Percentiles rank a stretch among this genome's conserved stretches.
Evolutionary conservation across 768 basidiomycete genomes (phyloP).

Genomic region (Boletus rubropictus): DNA sequence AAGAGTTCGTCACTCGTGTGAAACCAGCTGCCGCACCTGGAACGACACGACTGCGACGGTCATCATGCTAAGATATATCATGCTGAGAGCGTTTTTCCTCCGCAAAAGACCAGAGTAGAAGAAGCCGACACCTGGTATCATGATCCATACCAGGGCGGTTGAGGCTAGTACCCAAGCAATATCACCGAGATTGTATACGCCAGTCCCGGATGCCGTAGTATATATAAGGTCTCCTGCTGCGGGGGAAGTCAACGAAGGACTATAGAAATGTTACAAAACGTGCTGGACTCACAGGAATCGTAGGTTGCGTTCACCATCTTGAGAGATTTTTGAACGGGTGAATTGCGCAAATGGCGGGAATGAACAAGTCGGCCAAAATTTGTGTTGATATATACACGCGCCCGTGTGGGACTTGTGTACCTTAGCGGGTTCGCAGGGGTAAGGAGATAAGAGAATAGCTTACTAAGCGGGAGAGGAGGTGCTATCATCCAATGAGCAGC

Average conservation of each 20-base stretch:
- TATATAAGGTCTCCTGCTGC: constrained; percentile 38
- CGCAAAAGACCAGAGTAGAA: constrained; percentile 90
- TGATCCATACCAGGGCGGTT: constrained; percentile 79
- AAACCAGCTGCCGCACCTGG: constrained; percentile 63
- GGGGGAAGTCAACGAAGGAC: not conserved
- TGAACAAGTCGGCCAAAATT: not conserved
- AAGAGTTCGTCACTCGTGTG: not conserved
- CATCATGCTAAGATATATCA: constrained; percentile 79
- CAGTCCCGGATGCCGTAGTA: constrained; percentile 17
- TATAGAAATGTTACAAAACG: no score
- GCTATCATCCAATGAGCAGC: constrained; percentile 21
- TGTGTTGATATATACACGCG: constrained; percentile 22
- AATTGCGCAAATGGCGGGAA: not conserved
- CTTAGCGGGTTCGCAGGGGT: constrained; percentile 1
- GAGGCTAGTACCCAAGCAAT: constrained; percentile 66
- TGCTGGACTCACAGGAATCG: constrained; percentile 31
- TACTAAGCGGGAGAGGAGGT: constrained; percentile 17
- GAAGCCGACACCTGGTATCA: constrained; percentile 81
- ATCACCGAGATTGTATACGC: constrained; percentile 56
- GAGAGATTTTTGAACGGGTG: not conserved
- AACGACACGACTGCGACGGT: constrained; percentile 76
- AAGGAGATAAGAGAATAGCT: constrained; percentile 15
- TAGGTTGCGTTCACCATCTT: constrained; percentile 43
- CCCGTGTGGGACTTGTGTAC: constrained; percentile 18
- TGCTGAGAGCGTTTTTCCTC: constrained; percentile 88